phyloP scores from a whole-genome alignment of 768 basidiomycete species.

The Kwoniella botswanensis region DNA sequence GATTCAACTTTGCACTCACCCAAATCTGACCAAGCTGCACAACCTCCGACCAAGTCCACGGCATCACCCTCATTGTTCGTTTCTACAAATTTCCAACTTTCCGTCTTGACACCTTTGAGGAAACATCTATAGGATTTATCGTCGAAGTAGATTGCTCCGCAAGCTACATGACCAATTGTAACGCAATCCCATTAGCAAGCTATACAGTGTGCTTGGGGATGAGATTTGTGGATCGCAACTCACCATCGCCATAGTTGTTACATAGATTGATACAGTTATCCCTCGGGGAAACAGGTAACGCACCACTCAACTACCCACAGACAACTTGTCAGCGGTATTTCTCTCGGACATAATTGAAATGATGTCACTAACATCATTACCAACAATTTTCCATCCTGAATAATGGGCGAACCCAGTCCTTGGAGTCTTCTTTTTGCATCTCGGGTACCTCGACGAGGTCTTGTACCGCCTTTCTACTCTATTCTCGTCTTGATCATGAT shows the following conservation, averaged over 20 bases:
- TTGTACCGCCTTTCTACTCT: constrained; percentile 4
- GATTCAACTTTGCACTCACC: constrained; percentile 20
- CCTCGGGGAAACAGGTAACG: constrained; percentile 33
- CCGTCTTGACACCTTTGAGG: constrained; percentile 33
- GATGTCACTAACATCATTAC: constrained; percentile 38
- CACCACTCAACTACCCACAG: constrained; percentile 18
- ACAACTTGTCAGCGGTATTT: constrained; percentile 1
- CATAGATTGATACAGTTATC: constrained; percentile 34
- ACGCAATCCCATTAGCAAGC: too few species aligned
- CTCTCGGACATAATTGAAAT: neutral
- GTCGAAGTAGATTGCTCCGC: constrained; percentile 36
- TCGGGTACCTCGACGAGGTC: constrained; percentile 20
- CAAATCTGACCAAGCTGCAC: constrained; percentile 31
- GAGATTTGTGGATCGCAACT: neutral
- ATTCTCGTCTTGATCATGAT: neutral
- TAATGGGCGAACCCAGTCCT: constrained; percentile 42
- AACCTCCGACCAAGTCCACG: constrained; percentile 35
- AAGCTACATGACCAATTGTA: neutral
- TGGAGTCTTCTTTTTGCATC: constrained; percentile 17
- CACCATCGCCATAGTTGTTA: constrained; percentile 30
- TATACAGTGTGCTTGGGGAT: too few species aligned
- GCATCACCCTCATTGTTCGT: constrained; percentile 19
- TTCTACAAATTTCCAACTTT: constrained; percentile 26
- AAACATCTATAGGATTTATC: constrained; percentile 20
- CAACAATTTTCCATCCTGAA: constrained; percentile 41